phyloP scores from a whole-genome alignment of 2,329 filamentous ascomycete species.

The Colletotrichum camelliae region DNA sequence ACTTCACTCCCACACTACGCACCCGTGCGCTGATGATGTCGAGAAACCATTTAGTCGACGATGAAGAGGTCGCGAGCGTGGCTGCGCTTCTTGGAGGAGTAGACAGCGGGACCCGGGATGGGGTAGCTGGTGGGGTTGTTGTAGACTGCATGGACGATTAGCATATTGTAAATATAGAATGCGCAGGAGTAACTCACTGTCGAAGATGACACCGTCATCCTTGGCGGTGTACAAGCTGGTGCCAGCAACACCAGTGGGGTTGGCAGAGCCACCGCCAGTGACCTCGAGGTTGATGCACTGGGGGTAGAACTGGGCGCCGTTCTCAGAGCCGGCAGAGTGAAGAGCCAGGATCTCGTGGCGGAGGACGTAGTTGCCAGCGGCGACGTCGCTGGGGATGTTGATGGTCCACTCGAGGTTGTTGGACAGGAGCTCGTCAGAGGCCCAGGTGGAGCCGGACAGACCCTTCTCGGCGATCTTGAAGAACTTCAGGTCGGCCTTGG shows the following conservation, averaged over 20 bases:
- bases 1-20: neutral
- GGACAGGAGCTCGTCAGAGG: slow-evolving; percentile 54
- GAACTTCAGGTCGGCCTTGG: slow-evolving; percentile 57
- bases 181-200: slow-evolving; percentile 12
- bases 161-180: slow-evolving; percentile 21
- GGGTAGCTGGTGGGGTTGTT: slow-evolving; percentile 29
- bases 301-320: slow-evolving; percentile 55
- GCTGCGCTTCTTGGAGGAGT: slow-evolving; percentile 14
- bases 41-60: neutral
- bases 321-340: slow-evolving; percentile 47
- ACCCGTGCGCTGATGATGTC: neutral
- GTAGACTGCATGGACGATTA: slow-evolving; percentile 6
- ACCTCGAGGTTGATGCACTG: slow-evolving; percentile 57
- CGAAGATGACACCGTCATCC: slow-evolving; percentile 40
- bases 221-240: slow-evolving; percentile 39
- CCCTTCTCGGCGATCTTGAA: slow-evolving; percentile 66
- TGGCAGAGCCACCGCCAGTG: slow-evolving; percentile 40
- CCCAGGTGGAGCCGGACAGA: slow-evolving; percentile 58
- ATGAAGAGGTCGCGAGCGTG: slow-evolving; percentile 9
- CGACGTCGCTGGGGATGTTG: slow-evolving; percentile 51
- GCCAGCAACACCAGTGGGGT: slow-evolving; percentile 33
- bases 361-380: slow-evolving; percentile 58
- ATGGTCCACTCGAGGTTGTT: slow-evolving; percentile 53
- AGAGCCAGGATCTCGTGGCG: slow-evolving; percentile 62
- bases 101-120: slow-evolving; percentile 34